A percentile compares a stretch with the other conserved stretches of the same genome.
Evolutionary conservation across 805 yeast species (phyloP).

Genomic region (Teunomyces panamensis): DNA sequence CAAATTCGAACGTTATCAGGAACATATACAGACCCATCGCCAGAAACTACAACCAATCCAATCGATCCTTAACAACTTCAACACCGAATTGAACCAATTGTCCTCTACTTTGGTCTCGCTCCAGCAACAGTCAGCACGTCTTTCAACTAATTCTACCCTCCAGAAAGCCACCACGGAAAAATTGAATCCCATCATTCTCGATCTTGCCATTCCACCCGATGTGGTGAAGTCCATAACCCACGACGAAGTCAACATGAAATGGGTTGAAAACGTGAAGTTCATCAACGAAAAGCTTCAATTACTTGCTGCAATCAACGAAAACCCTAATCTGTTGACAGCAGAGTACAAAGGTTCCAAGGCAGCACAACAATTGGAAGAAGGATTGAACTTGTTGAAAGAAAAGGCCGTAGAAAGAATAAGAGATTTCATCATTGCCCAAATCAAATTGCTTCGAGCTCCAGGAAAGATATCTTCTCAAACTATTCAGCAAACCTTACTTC

Average conservation of each 20-base stretch:
- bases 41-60: constrained; percentile 46
- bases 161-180: constrained; percentile 33
- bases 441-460: constrained; percentile 61
- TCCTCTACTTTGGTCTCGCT: constrained; percentile 31
- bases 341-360: constrained; percentile 23
- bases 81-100: constrained; percentile 41
- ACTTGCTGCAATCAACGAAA: constrained; percentile 35
- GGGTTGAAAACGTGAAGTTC: constrained; percentile 67
- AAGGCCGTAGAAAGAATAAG: constrained; percentile 76
- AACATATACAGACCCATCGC: constrained; percentile 25
- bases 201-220: constrained; percentile 72
- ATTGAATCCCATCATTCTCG: constrained; percentile 74
- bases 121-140: constrained; percentile 31
- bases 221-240: constrained; percentile 55
- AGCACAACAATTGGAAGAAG: constrained; percentile 27
- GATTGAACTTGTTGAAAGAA: constrained; percentile 49
- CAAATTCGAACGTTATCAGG: constrained; percentile 8
- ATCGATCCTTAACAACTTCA: constrained; percentile 53
- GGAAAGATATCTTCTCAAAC: constrained; percentile 63
- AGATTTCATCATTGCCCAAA: constrained; percentile 60
- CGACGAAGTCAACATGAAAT: constrained; percentile 54
- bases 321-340: not conserved
- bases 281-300: constrained; percentile 57
- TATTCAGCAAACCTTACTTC: constrained; percentile 63
- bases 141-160: constrained; percentile 24